Evolutionary conservation across 106 monocot genomes (phyloP).

Genomic region (Phalaenopsis aphrodite): DNA sequence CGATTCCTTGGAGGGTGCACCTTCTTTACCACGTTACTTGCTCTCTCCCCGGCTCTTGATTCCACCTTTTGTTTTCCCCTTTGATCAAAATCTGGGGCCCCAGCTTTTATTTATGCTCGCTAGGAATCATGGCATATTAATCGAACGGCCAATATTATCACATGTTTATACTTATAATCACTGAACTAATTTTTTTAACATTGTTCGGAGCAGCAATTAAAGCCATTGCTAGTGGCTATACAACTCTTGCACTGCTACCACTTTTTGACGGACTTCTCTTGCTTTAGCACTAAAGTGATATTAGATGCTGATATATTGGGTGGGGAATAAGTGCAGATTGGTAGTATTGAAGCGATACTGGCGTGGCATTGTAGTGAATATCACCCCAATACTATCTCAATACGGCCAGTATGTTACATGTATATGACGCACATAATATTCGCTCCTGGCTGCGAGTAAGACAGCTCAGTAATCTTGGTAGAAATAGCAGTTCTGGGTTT

Average conservation of each 20-base stretch:
- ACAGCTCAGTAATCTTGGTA: too few species aligned
- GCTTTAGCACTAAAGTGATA: neutral
- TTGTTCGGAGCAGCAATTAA: neutral
- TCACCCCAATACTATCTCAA: too few species aligned
- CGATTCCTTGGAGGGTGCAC: too few species aligned
- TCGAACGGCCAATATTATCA: neutral
- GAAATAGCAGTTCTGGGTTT: too few species aligned
- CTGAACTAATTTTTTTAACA: neutral
- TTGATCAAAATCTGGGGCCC: neutral
- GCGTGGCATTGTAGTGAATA: too few species aligned
- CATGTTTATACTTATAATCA: neutral
- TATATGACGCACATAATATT: too few species aligned
- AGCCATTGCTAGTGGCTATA: neutral
- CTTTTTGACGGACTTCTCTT: neutral
- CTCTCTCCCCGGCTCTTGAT: too few species aligned
- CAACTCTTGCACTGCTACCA: neutral
- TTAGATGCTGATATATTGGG: neutral
- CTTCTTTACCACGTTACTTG: too few species aligned
- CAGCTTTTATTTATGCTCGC: neutral
- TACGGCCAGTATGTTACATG: too few species aligned
- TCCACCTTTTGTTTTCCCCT: neutral
- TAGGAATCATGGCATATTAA: neutral
- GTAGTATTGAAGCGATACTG: too few species aligned
- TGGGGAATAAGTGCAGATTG: too few species aligned
- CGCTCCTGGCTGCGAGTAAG: neutral